Evolutionary conservation across 2,329 filamentous ascomycete genomes (phyloP), one percentile per base, ranked within the genome.

Genomic region (Aspergillus quadricinctus): DNA sequence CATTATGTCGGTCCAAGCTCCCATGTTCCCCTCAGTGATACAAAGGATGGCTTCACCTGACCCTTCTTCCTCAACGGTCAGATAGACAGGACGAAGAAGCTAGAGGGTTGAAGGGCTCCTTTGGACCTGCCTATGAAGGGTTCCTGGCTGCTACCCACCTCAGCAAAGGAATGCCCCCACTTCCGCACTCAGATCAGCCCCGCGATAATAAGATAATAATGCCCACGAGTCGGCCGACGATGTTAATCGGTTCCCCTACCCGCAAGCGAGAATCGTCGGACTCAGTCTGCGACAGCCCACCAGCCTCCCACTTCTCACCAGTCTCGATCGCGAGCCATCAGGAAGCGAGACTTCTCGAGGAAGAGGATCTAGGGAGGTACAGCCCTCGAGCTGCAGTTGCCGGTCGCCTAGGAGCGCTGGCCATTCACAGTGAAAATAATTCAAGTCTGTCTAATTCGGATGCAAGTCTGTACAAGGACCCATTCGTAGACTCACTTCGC

Each of bases 351-450:
- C 50, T 72, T 41, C 62, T 63, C 27, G 69, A 72, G 55, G 70
- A 71, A 37, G 66, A 68, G 49, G 68, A 70, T 50, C 57, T 63
- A 43, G 71, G 67, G 43, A 63, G 68, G 52, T 65, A 71, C 58
- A 75, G 76, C 57, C 75, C 75, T 53, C 71, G 70, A 53, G 68
- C 72, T 28, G 65, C 64, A 23, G 74, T 77, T 45, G 72, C 72
- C 53, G 70, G 74, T 54, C 69, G 69, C 54, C 68, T 78, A 49
- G 70, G 71, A 49, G 66, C 73, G 52, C 64, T 78, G 54, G 73
- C 75, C 48, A 69, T 78, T 54, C 68, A 69, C 35, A 70, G 67
- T 50, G 69, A 73, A 48, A 59, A 57, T 50, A 25, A 59, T 14
- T 55, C 60, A n/a, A 63, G 62, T 48, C 50, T 61, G 19, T 57